Evolutionary conservation across 148 eudicot genomes (phyloP).

Genomic region (Camellia japonica): DNA sequence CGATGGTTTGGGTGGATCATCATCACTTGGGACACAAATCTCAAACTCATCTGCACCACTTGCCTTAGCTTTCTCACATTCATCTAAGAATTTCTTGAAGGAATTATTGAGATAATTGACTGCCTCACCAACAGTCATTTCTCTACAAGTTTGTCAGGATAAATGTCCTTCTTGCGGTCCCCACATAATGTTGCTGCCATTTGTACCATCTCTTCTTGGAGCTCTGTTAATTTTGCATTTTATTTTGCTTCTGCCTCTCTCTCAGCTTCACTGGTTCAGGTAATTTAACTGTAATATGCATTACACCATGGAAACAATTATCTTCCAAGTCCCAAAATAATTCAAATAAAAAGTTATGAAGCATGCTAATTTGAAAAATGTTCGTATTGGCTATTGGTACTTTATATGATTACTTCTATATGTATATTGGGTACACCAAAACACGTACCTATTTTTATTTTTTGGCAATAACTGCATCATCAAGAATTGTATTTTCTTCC

Average conservation of each 20-base stretch:
- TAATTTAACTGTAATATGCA: conserved; percentile 41
- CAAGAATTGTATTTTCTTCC: no score
- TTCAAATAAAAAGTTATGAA: no score
- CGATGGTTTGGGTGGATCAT: background rate
- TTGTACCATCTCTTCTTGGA: conserved; percentile 72
- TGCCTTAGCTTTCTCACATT: conserved; percentile 45
- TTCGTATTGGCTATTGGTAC: no score
- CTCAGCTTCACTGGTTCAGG: conserved; percentile 62
- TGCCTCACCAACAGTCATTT: conserved; percentile 59
- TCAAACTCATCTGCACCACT: conserved; percentile 42
- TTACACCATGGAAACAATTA: background rate
- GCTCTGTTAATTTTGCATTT: conserved; percentile 47
- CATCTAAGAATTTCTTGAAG: conserved; percentile 51
- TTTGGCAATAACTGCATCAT: no score
- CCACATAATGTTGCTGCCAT: conserved; percentile 75
- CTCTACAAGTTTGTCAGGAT: conserved; percentile 56
- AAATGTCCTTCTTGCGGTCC: conserved; percentile 50
- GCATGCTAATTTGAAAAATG: no score
- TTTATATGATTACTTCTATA: no score
- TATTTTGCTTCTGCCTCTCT: conserved; percentile 38
- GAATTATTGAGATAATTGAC: conserved; percentile 52
- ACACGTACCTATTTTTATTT: conserved; percentile 53
- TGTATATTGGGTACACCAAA: no score
- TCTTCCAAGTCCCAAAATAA: no score
- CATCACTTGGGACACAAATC: conserved; percentile 15